These are phyloP conservation scores for Metschnikowia gruessii DNA, from an alignment of 805 yeast genomes.

Conservation along the genomic window DNA sequence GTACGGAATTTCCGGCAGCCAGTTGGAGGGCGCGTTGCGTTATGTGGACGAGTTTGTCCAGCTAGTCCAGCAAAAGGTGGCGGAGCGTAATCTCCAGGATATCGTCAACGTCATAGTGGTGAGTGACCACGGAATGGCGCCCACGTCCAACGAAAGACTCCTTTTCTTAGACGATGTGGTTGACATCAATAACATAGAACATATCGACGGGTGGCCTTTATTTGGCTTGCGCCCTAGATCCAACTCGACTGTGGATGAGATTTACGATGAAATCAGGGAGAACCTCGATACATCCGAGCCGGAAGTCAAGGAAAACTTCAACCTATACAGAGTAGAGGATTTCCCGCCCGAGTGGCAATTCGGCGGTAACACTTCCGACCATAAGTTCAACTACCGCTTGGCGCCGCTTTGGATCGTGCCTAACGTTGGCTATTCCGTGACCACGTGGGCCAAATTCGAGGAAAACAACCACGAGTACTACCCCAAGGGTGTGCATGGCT, in stretches of 20 bases:
- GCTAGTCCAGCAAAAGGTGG: conserved; percentile 46
- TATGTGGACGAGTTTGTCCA: conserved; percentile 67
- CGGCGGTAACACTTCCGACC: conserved; percentile 38
- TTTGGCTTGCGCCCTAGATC: conserved; percentile 65
- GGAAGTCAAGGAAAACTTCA: conserved; percentile 33
- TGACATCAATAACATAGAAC: conserved; percentile 51
- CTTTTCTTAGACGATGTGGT: conserved; percentile 72
- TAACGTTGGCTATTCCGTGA: conserved; percentile 71
- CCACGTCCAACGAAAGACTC: conserved; percentile 68
- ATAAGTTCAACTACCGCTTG: conserved; percentile 53
- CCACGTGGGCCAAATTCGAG: conserved; percentile 58
- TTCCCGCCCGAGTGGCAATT: conserved; percentile 54
- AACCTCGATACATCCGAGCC: conserved; percentile 26
- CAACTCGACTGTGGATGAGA: conserved; percentile 38
- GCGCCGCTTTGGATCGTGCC: conserved; percentile 90
- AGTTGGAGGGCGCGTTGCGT: conserved; percentile 50
- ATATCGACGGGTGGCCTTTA: conserved; percentile 83
- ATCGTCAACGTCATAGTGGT: conserved; percentile 74
- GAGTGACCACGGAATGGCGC: conserved; percentile 94
- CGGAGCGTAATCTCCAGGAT: conserved; percentile 53
- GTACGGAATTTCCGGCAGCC: conserved; percentile 63
- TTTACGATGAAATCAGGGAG: conserved; percentile 42
- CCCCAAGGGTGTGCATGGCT: conserved; percentile 86
- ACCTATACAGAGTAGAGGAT: conserved; percentile 53
- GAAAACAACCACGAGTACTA: conserved; percentile 46